Evolutionary conservation across 2,329 filamentous ascomycete species (phyloP).

Genomic region (Geosmithia putterillii): DNA sequence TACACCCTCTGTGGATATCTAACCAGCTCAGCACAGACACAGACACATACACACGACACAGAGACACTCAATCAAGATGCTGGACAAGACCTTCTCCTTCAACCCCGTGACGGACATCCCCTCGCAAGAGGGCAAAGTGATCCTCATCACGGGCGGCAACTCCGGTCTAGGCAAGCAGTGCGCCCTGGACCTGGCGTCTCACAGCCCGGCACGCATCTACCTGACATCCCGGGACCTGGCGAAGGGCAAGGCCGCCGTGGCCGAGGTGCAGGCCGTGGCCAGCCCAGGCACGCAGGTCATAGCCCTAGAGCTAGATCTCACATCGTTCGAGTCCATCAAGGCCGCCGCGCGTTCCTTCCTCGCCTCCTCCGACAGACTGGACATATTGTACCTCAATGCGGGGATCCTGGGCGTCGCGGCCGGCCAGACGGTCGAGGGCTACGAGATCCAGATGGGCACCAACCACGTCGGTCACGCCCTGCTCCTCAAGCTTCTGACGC

Average conservation of each 20-base stretch:
- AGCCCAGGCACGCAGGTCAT: neutral
- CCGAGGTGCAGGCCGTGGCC: constrained; percentile 17
- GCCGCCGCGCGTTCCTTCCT: neutral
- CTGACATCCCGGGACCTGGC: constrained; percentile 21
- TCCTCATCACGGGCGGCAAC: constrained; percentile 75
- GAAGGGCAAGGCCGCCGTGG: constrained; percentile 33
- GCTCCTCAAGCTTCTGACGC: constrained; percentile 19
- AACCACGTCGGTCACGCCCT: constrained; percentile 20
- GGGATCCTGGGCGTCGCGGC: constrained; percentile 17
- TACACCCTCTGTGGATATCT: no score
- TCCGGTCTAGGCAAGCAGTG: constrained; percentile 56
- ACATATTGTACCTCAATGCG: constrained; percentile 2
- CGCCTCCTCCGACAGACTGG: neutral
- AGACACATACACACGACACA: neutral
- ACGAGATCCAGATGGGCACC: constrained; percentile 20
- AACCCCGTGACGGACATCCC: constrained; percentile 18
- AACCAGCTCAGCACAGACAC: no score
- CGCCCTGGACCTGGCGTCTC: constrained; percentile 3
- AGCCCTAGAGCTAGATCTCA: constrained; percentile 31
- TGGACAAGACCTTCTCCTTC: neutral
- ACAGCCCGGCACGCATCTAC: constrained; percentile 5
- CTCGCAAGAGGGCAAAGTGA: constrained; percentile 64
- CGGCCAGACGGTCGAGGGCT: constrained; percentile 17
- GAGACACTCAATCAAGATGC: neutral
- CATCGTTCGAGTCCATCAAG: constrained; percentile 23